Evolutionary conservation across 1,139 yeast genomes (phyloP), one percentile per base, ranked within the genome.

Genomic region (Geotrichum restrictum): DNA sequence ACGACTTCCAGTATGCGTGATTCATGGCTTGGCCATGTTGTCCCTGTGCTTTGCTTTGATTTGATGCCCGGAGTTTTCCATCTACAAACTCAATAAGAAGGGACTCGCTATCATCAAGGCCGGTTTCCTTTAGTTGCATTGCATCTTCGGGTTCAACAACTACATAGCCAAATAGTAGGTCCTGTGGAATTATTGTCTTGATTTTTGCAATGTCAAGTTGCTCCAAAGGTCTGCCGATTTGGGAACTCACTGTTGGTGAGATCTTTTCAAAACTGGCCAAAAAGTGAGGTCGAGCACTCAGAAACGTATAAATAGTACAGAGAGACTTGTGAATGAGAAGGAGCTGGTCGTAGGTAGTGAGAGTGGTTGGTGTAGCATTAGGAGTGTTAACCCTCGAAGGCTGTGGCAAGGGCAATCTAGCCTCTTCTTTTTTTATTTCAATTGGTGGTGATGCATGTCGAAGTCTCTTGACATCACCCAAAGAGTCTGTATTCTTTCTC

Each of bases 21-120:
- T 33, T 27, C 16, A 31, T 11, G 11, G 8, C 10, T 32, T 24
- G 14, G 1, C 21, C 19, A 7, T 5, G 24, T 16, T n/a, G 3
- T n/a, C 2, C 48, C 21, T 29, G 45, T 21, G 6, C 37, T 32
- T 24, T 24, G 2, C 33, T 16, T n/a, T 22, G 27, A 13, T 31
- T 37, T 2, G 39, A 19, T 48, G 75, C 73, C 49, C 71, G 66
- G 62, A 78, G 67, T 51, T 76, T 73, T 2, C 88, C 88, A 67
- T 89, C 96, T 18, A 80, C 74, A 65, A 89, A 88, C 62, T 86
- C 95, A 65, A 89, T 85, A 1, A 88, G 74, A 27, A 89, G 71
- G 2, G 87, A 62, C 59, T 83, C 88, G 34, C 71, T 72, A 0
- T 18, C 32, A 4, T 11, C 38, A 7, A 10, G 13, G n/a, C 31